Evolutionary conservation across 192 early-diverging fungal genomes (phyloP).

Genomic region (Umbelopsis vinacea): DNA sequence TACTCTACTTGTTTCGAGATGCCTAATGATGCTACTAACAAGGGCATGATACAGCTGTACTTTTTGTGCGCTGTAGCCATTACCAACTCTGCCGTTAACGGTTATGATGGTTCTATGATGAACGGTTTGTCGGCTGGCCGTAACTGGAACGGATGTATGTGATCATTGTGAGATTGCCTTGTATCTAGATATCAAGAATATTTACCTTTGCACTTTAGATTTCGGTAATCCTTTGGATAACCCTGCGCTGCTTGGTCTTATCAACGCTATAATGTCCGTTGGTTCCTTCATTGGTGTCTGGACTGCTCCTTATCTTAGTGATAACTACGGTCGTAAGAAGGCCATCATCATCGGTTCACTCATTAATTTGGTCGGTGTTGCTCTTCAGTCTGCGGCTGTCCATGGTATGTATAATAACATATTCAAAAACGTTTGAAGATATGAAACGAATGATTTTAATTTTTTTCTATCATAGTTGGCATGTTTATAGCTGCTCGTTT

Average conservation of each 20-base stretch:
- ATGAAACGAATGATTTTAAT: neutral
- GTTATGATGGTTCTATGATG: conserved; percentile 22
- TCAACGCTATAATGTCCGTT: conserved; percentile 61
- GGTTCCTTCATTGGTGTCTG: conserved; percentile 73
- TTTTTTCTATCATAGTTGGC: conserved; percentile 37
- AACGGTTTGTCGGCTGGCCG: neutral
- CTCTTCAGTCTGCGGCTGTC: conserved; percentile 62
- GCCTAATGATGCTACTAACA: conserved; percentile 1
- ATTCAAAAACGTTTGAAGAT: neutral
- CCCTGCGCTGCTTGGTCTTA: conserved; percentile 36
- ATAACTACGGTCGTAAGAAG: conserved; percentile 62
- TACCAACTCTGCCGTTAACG: conserved; percentile 14
- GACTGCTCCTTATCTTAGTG: conserved; percentile 61
- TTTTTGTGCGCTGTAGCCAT: conserved; percentile 21
- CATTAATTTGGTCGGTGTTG: conserved; percentile 70
- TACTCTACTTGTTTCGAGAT: neutral
- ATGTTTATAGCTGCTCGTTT: conserved; percentile 73
- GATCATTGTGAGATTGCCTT: neutral
- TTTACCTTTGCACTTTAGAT: neutral
- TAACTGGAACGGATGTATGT: conserved; percentile 12
- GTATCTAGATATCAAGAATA: neutral
- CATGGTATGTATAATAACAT: neutral
- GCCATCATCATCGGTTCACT: conserved; percentile 61
- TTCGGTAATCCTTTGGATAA: neutral
- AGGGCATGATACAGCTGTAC: conserved; percentile 6